phyloP scores from a whole-genome alignment of 106 monocot genomes.

The Chionographis japonica region DNA sequence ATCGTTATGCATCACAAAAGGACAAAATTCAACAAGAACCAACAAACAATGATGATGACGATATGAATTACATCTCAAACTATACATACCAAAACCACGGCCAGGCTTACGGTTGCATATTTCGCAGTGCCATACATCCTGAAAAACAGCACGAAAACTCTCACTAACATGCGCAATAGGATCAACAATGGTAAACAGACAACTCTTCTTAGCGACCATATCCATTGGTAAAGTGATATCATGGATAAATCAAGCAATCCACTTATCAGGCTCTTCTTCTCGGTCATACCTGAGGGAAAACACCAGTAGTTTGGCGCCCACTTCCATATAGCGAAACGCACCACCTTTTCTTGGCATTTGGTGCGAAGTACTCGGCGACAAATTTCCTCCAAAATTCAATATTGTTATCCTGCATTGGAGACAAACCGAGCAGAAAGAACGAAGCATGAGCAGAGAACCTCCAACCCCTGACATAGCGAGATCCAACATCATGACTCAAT shows the following conservation, averaged over 20 bases:
- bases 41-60: too few species aligned
- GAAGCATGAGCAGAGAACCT: too few species aligned
- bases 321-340: constrained; percentile 75
- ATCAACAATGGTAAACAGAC: too few species aligned
- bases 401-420: constrained; percentile 73
- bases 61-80: neutral
- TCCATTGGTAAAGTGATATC: too few species aligned
- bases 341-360: constrained; percentile 81
- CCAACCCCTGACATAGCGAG: neutral
- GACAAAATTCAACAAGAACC: too few species aligned
- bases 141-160: constrained; percentile 3
- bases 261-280: too few species aligned
- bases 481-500: neutral
- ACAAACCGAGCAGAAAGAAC: too few species aligned
- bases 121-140: constrained; percentile 99
- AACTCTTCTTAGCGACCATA: too few species aligned
- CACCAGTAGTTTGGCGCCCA: constrained; percentile 73
- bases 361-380: constrained; percentile 63
- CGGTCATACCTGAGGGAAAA: constrained; percentile 63
- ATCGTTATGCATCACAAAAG: too few species aligned
- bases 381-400: constrained; percentile 85
- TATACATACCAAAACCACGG: constrained; percentile 90
- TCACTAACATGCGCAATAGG: too few species aligned
- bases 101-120: constrained; percentile 94
- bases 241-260: too few species aligned